phyloP scores from a whole-genome alignment of 805 yeast species.

The Grigorovia yakushimaensis region DNA sequence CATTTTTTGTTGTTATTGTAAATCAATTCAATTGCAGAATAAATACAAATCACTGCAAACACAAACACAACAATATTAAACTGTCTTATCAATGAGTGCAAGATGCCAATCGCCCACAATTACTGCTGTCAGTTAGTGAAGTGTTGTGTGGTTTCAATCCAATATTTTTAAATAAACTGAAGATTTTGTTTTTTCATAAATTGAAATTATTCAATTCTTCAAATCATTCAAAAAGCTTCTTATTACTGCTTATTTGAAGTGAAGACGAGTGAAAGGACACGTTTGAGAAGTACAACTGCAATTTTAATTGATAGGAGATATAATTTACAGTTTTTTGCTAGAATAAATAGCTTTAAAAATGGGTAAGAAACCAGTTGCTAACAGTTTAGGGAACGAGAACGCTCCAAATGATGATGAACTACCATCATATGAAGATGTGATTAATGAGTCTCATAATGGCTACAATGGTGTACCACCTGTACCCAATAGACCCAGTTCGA shows the following conservation, averaged over 20 bases:
- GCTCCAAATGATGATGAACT: conserved; percentile 19
- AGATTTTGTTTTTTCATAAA: background rate
- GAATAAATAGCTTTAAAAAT: background rate
- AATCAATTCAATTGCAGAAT: background rate
- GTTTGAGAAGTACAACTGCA: background rate
- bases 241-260: too few species aligned
- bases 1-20: conserved; percentile 2
- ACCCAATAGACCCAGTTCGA: background rate
- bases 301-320: background rate
- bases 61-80: background rate
- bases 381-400: background rate
- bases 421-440: conserved; percentile 41
- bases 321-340: background rate
- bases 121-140: background rate
- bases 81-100: background rate
- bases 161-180: background rate
- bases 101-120: background rate
- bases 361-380: background rate
- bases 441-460: conserved; percentile 15
- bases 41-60: background rate
- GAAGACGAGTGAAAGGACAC: background rate
- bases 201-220: background rate
- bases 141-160: background rate
- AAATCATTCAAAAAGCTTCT: too few species aligned
- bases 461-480: conserved; percentile 4